Base-by-base conservation (phyloP, 257 asterid genomes). In the Forsythia viridissima region DNA sequence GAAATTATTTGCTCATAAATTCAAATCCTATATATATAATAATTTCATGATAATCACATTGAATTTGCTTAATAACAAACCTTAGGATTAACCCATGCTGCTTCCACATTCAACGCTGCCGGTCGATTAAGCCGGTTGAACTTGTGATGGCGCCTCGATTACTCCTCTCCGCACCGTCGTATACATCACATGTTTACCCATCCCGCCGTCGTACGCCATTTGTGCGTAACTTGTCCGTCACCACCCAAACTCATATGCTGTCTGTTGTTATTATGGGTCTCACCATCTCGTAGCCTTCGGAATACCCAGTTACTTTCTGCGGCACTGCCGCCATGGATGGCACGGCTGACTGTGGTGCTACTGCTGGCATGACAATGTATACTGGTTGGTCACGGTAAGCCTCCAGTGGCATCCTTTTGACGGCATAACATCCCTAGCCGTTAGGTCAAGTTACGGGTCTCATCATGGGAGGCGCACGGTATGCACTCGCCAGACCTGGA, bases 151-250 rank as follows among this genome's bases (percentile, higher is more conserved):
- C 55, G 55, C 18, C 18, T 18, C 55, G 55, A 46, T 46, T 11
- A 13, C 55, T 46, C 6, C 55, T 46, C 55, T 18, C 5, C 18
- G 55, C 61, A 71, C 85, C 52, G 93, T 80, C 3, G 87, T 81
- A 83, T 91, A 94, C 78, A 88, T 87, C 84, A 93, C 88, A 81
- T 85, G 97, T 67, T 97, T 89, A 65, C 93, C 94, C 72, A 84
- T 72, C 0, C 94, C 93, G 1, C 84, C 80, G 13, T 94, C 98
- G 77, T 91, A 94, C 71, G 90, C 96, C 89, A 94, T 10, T 80
- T 86, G 97, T n/a, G 90, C 82, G 82, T 94, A 94, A 16, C 91
- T 88, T 1, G 90, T 6, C 89, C 81, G 88, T 70, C 77, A 85
- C 81, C 79, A 84, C n/a, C 42, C 85, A 90, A 1, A 79, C 69